Evolutionary conservation across 2,329 filamentous ascomycete genomes (phyloP).

Genomic region (Monosporascus ibericus): DNA sequence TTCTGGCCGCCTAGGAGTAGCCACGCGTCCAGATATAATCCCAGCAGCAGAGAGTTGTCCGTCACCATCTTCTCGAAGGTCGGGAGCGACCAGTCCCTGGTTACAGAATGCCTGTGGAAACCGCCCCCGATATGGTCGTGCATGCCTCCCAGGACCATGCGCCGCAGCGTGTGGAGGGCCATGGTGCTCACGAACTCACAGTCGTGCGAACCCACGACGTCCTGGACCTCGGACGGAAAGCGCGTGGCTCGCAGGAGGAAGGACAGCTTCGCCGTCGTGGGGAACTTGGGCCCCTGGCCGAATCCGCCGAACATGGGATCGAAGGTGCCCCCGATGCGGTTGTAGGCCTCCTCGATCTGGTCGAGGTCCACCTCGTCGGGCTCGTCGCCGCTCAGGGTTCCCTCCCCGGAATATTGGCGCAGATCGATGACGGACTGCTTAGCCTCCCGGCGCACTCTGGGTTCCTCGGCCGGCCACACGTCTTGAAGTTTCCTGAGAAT

Average conservation of each 20-base stretch:
- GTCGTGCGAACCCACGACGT: conserved; percentile 82
- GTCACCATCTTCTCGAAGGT: conserved; percentile 98
- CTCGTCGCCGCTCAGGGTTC: conserved; percentile 50
- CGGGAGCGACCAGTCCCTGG: conserved; percentile 84
- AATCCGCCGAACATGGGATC: conserved; percentile 78
- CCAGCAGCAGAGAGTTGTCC: conserved; percentile 81
- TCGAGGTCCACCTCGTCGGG: conserved; percentile 66
- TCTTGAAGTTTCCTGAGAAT: conserved; percentile 72
- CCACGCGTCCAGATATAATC: conserved; percentile 83
- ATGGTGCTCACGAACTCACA: conserved; percentile 69
- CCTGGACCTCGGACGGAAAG: conserved; percentile 66
- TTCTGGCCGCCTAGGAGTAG: conserved; percentile 45
- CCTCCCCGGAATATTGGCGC: conserved; percentile 82
- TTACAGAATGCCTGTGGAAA: conserved; percentile 76
- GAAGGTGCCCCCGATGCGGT: conserved; percentile 73
- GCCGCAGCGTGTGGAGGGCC: conserved; percentile 72
- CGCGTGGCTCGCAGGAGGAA: conserved; percentile 72
- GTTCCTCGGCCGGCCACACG: conserved; percentile 77
- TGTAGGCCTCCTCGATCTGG: conserved; percentile 82
- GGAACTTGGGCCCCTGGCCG: conserved; percentile 76
- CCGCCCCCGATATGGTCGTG: conserved; percentile 52
- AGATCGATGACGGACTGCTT: conserved; percentile 76
- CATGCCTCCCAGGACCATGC: conserved; percentile 56
- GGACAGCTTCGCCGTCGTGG: conserved; percentile 76
- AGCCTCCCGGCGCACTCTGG: conserved; percentile 76